phyloP scores from a whole-genome alignment of 2,329 filamentous ascomycete species.

The Sporothrix variecibatus region DNA sequence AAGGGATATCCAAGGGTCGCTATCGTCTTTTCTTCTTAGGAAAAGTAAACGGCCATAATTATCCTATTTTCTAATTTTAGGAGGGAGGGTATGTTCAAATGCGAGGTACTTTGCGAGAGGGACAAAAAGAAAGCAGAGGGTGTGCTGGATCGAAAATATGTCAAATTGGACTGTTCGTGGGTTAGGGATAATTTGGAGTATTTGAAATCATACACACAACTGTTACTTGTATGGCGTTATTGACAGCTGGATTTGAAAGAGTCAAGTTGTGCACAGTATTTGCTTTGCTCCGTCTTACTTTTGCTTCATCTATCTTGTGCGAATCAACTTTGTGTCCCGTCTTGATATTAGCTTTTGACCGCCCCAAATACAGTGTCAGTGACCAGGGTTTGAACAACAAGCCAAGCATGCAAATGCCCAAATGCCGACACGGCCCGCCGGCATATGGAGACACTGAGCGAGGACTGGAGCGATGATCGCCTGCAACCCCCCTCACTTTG shows the following conservation, averaged over 20 bases:
- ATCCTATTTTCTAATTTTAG: not conserved
- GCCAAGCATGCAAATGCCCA: not conserved
- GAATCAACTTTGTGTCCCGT: not conserved
- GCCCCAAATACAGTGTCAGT: not conserved
- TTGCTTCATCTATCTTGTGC: not conserved
- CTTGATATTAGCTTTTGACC: not conserved
- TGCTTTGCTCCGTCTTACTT: not conserved
- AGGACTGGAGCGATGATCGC: not conserved
- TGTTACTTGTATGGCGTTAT: not conserved
- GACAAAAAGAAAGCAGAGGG: not conserved
- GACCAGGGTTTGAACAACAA: not conserved
- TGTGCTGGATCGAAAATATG: not conserved
- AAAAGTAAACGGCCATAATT: not conserved
- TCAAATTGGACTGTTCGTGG: not conserved
- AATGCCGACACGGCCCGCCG: constrained; percentile 23
- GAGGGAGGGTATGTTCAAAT: not conserved
- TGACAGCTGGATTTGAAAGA: not conserved
- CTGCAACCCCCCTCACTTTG: constrained; percentile 3
- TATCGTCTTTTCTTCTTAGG: not conserved
- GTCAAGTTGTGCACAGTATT: not conserved
- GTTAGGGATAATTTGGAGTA: not conserved
- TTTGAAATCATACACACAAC: not conserved
- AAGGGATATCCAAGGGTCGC: not conserved
- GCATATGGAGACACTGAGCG: not conserved
- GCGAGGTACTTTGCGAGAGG: not conserved